These are phyloP conservation scores for Penicillium sp. DNA, from an alignment of 2,329 filamentous ascomycete species.

Conservation along the genomic window DNA sequence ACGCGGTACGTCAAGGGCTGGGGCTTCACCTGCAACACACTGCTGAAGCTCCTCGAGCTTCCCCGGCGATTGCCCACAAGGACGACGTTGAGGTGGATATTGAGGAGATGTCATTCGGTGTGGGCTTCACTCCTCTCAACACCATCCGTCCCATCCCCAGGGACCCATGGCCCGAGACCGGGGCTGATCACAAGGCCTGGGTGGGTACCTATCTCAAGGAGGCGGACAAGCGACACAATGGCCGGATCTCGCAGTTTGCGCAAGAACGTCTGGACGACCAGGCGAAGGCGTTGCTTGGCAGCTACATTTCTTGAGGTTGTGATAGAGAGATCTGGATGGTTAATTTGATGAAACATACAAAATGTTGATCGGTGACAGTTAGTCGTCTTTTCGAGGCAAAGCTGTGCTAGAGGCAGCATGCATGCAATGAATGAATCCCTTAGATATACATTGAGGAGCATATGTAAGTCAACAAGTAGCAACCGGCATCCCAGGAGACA, in stretches of 20 bases:
- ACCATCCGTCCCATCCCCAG: conserved; percentile 70
- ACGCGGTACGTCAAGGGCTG: conserved; percentile 77
- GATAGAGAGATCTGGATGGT: not conserved
- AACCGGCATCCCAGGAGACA: too few relatives aligned
- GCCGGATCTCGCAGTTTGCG: conserved; percentile 66
- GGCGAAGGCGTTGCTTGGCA: conserved; percentile 45
- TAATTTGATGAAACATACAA: not conserved
- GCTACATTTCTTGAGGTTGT: conserved; percentile 41
- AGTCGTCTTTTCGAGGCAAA: not conserved
- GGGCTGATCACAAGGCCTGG: conserved; percentile 72
- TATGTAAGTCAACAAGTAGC: not conserved
- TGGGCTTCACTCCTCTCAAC: conserved; percentile 89
- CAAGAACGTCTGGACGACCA: conserved; percentile 63
- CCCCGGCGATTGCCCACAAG: conserved; percentile 68
- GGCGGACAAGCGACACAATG: conserved; percentile 67
- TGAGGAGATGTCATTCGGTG: conserved; percentile 89
- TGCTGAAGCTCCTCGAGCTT: conserved; percentile 84
- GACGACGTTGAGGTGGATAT: conserved; percentile 85
- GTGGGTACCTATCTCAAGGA: conserved; percentile 73
- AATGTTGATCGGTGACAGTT: not conserved
- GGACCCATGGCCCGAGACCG: conserved; percentile 83
- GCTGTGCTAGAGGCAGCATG: not conserved
- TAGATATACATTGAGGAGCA: not conserved
- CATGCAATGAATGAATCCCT: conserved; percentile 4
- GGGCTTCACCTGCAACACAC: conserved; percentile 81